These are phyloP conservation scores for Blastomyces silverae DNA, from an alignment of 2,329 filamentous ascomycete species.

Conservation along the genomic window DNA sequence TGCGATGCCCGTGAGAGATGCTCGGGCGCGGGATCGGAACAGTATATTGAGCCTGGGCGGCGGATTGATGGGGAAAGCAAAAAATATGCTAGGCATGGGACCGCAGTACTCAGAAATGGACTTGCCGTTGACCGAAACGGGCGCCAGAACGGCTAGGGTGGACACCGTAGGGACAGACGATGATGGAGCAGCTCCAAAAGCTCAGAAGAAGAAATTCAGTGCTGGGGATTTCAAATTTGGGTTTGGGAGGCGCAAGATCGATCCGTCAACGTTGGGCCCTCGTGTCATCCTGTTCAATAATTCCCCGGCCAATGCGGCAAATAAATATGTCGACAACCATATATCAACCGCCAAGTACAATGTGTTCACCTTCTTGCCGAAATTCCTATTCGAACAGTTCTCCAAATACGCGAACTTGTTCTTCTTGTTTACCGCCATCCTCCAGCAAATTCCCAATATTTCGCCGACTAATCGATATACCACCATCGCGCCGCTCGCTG, in stretches of 20 bases:
- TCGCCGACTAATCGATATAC: constrained; percentile 94
- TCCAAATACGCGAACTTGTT: constrained; percentile 99
- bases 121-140: constrained; percentile 78
- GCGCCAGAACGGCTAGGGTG: constrained; percentile 45
- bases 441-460: constrained; percentile 92
- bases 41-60: constrained; percentile 83
- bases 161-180: constrained; percentile 40
- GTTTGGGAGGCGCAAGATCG: constrained; percentile 73
- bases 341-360: constrained; percentile 99
- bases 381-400: constrained; percentile 97
- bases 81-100: constrained; percentile 83
- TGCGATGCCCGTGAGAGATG: constrained; percentile 31
- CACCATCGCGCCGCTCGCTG: constrained; percentile 85
- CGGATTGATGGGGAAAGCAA: constrained; percentile 77
- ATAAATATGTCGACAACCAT: constrained; percentile 94
- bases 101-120: constrained; percentile 95
- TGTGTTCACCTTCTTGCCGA: constrained; percentile 81
- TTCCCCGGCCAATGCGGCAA: constrained; percentile 76
- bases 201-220: constrained; percentile 56
- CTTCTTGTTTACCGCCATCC: constrained; percentile 91
- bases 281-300: constrained; percentile 96
- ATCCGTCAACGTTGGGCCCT: constrained; percentile 85
- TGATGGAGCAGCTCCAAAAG: constrained; percentile 35
- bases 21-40: constrained; percentile 68
- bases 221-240: constrained; percentile 84